Base-by-base conservation (phyloP, 441 rosid species). In the Pelargonium citronellum region DNA sequence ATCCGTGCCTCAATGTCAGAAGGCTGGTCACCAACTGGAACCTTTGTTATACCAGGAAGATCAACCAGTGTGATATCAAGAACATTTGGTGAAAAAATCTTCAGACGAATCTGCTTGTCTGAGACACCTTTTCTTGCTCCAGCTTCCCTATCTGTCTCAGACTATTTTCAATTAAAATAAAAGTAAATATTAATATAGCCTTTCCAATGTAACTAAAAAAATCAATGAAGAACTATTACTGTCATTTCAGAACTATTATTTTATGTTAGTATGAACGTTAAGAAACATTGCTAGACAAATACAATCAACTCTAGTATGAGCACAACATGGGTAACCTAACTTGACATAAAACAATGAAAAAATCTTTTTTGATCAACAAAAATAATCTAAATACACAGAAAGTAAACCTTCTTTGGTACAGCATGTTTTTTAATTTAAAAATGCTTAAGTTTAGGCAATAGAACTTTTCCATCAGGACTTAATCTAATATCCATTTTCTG, bases 11-110 rank as follows among this genome's bases (percentile, higher is more conserved):
- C 97, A 66, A 92, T 92, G 73, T 92, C 97, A 15, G 87, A 80
- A 7, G 97, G 97, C 81, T 92, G 97, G 76, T 90, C 96, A 44
- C 97, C 97, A 46, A 92, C 95, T 49, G 96, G 97, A 68, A 92
- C 96, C 78, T 92, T 92, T 16, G 95, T 92, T 72, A 92, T 86
- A 66, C 97, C 97, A 58, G 97, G 97, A 69, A 92, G 85, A 81
- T 92, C 97, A 69, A 92, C 97, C 69, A 92, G 91, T 30, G 97
- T 90, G 37, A 92, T 92, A 81, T 92, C 95, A 64, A 92, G 86
- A 76, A 92, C 96, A 82, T 90, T 87, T 0, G 97, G 97, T 4
- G 97, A 92, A 78, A 79, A 87, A 68, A 92, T 90, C 82, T 92
- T 90, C 74, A 92, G 79, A 34, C 96, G 87, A 70, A 92, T 92